A percentile compares a stretch with the other conserved stretches of the same genome.
Conservation (phyloP, 805 yeast species). For the Jamesozyma spencerorum region DNA sequence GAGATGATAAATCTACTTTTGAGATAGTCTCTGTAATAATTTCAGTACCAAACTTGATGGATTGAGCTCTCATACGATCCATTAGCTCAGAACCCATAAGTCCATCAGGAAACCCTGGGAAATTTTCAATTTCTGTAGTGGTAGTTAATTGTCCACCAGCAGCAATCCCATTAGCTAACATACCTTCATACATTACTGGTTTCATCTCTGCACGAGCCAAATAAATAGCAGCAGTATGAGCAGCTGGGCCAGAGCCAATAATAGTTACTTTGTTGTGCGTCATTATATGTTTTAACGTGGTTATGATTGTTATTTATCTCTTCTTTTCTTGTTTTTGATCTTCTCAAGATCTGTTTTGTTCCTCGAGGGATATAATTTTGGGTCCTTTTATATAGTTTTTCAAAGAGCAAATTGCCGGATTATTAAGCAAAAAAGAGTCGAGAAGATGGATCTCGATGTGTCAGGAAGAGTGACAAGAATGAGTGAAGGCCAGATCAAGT, state of each 20-base stretch:
- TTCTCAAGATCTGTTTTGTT: too few relatives aligned
- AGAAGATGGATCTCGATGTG: too few relatives aligned
- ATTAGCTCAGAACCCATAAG: slow-evolving; percentile 79
- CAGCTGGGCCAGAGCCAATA: slow-evolving; percentile 98
- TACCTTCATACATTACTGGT: slow-evolving; percentile 90
- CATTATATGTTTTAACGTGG: slow-evolving; percentile 34
- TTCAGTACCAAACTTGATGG: slow-evolving; percentile 81
- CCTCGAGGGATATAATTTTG: too few relatives aligned
- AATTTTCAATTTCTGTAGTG: slow-evolving; percentile 96
- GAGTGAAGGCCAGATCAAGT: too few relatives aligned
- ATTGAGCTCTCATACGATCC: slow-evolving; percentile 90
- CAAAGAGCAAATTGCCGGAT: too few relatives aligned
- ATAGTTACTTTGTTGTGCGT: slow-evolving; percentile 78
- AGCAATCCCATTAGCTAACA: slow-evolving; percentile 93
- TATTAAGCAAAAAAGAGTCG: too few relatives aligned
- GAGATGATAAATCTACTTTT: slow-evolving; percentile 76
- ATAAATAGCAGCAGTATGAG: slow-evolving; percentile 97
- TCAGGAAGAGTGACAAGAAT: too few relatives aligned
- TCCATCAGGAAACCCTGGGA: slow-evolving; percentile 97
- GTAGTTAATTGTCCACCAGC: slow-evolving; percentile 99
- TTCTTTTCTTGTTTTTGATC: too few relatives aligned
- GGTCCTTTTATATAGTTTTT: too few relatives aligned
- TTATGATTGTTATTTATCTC: slow-evolving; percentile 14
- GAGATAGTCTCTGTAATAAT: slow-evolving; percentile 92
- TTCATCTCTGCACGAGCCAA: slow-evolving; percentile 92